Conservation (phyloP, 2,329 filamentous ascomycete genomes). For the Fusarium sp. region DNA sequence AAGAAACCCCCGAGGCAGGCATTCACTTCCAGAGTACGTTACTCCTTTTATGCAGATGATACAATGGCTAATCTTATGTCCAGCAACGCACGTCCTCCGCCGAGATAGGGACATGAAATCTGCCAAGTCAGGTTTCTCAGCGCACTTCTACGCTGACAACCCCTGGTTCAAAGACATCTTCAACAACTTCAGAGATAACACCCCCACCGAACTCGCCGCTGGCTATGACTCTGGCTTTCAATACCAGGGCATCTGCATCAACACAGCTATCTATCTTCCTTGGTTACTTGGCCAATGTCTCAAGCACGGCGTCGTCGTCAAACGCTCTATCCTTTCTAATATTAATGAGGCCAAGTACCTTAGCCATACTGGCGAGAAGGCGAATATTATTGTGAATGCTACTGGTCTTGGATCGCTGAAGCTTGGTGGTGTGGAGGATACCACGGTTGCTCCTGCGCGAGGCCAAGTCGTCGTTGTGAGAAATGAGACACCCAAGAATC, state of each 20-base stretch:
- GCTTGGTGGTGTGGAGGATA: conserved; percentile 85
- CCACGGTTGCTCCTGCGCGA: conserved; percentile 76
- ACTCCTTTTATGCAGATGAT: fast-evolving
- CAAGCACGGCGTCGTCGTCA: conserved; percentile 76
- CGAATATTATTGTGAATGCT: conserved; percentile 83
- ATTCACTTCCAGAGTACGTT: conserved; percentile 78
- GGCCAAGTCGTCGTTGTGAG: conserved; percentile 87
- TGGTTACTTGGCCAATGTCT: conserved; percentile 87
- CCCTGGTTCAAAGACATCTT: conserved; percentile 81
- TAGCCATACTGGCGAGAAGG: conserved; percentile 63
- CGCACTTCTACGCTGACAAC: conserved; percentile 58
- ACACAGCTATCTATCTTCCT: conserved; percentile 85
- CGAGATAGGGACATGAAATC: conserved; percentile 73
- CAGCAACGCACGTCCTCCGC: conserved; percentile 62
- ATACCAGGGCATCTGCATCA: conserved; percentile 91
- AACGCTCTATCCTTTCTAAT: conserved; percentile 72
- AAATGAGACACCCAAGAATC: conserved; percentile 68
- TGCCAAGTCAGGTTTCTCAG: conserved; percentile 12
- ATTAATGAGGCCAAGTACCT: conserved; percentile 72
- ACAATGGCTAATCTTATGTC: background rate
- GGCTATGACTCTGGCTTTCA: conserved; percentile 77
- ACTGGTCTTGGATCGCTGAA: conserved; percentile 80
- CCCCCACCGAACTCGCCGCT: conserved; percentile 66
- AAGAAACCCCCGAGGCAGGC: conserved; percentile 78
- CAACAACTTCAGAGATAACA: conserved; percentile 74